A percentile compares a stretch with the other conserved stretches of the same genome.
Evolutionary conservation across 768 basidiomycete genomes (phyloP).

Genomic region (Macrolepiota albuminosa): DNA sequence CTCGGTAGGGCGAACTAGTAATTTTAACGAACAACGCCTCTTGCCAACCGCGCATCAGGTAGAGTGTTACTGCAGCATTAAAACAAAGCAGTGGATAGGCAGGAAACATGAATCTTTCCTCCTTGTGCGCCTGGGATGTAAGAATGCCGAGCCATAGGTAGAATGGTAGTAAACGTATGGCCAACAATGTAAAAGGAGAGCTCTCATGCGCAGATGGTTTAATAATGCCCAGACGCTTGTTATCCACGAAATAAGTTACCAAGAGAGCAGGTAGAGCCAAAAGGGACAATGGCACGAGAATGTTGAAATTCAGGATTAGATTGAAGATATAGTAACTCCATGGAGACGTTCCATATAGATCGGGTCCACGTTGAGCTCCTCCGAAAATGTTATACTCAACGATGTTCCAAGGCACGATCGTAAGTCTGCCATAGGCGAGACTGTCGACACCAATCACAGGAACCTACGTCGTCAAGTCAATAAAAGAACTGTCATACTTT

Average conservation of each 20-base stretch:
- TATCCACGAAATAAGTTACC: constrained; percentile 72
- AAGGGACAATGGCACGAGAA: constrained; percentile 76
- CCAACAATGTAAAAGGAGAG: constrained; percentile 76
- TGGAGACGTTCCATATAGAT: constrained; percentile 89
- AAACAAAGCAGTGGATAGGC: constrained; percentile 89
- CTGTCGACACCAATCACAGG: constrained; percentile 84
- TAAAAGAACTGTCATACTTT: background rate
- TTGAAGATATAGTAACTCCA: constrained; percentile 85
- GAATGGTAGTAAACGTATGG: constrained; percentile 76
- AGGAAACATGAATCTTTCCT: constrained; percentile 98
- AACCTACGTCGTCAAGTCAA: constrained; percentile 43
- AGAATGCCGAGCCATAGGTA: constrained; percentile 90
- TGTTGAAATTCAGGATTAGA: constrained; percentile 91
- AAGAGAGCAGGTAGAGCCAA: constrained; percentile 73
- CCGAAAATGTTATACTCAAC: constrained; percentile 91
- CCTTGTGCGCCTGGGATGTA: constrained; percentile 85
- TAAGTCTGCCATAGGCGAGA: constrained; percentile 74
- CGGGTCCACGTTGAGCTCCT: constrained; percentile 73
- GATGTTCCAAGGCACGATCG: constrained; percentile 90
- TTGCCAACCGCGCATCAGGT: constrained; percentile 81
- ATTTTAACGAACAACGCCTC: constrained; percentile 69
- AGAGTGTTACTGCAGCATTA: constrained; percentile 88
- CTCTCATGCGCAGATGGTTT: constrained; percentile 52
- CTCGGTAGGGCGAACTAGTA: constrained; percentile 84
- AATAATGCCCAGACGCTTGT: constrained; percentile 62